A percentile compares a stretch with the other conserved stretches of the same genome.
These are phyloP conservation scores for Metarhizium guizhouense DNA, from an alignment of 2,329 filamentous ascomycete species.

Conservation along the genomic window DNA sequence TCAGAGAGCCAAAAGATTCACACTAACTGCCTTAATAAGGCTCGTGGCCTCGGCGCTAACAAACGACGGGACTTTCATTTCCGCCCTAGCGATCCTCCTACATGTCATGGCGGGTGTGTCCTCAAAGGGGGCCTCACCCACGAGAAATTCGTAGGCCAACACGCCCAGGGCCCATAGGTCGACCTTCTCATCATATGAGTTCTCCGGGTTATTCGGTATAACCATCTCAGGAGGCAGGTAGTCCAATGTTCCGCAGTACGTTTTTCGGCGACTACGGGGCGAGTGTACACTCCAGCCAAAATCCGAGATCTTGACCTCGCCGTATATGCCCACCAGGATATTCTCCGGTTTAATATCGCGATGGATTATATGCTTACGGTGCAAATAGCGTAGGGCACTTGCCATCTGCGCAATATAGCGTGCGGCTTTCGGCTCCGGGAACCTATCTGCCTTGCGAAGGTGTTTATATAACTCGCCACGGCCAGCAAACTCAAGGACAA, in stretches of 20 bases:
- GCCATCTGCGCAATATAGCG: constrained; percentile 68
- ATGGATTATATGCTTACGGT: constrained; percentile 22
- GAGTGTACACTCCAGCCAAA: constrained; percentile 21
- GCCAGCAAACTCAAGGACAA: constrained; percentile 62
- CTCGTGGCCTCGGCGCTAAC: constrained; percentile 11
- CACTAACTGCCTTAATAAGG: constrained; percentile 11
- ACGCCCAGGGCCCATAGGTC: constrained; percentile 17
- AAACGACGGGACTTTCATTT: constrained; percentile 14
- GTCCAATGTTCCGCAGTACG: constrained; percentile 19
- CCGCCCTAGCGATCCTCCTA: constrained; percentile 10
- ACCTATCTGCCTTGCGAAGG: constrained; percentile 54
- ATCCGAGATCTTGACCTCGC: constrained; percentile 20
- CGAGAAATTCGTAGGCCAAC: constrained; percentile 16
- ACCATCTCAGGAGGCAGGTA: constrained; percentile 21
- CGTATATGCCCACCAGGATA: constrained; percentile 20
- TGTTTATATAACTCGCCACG: constrained; percentile 63
- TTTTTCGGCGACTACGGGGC: constrained; percentile 13
- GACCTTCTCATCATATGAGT: constrained; percentile 10
- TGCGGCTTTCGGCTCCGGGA: constrained; percentile 60
- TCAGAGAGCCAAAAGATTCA: background rate
- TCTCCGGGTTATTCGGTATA: background rate
- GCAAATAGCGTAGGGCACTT: constrained; percentile 17
- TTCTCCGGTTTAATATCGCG: constrained; percentile 25
- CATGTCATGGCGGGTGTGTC: constrained; percentile 12
- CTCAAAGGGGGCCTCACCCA: constrained; percentile 16